phyloP scores from a whole-genome alignment of 257 asterid species.

The Cinchona pubescens region DNA sequence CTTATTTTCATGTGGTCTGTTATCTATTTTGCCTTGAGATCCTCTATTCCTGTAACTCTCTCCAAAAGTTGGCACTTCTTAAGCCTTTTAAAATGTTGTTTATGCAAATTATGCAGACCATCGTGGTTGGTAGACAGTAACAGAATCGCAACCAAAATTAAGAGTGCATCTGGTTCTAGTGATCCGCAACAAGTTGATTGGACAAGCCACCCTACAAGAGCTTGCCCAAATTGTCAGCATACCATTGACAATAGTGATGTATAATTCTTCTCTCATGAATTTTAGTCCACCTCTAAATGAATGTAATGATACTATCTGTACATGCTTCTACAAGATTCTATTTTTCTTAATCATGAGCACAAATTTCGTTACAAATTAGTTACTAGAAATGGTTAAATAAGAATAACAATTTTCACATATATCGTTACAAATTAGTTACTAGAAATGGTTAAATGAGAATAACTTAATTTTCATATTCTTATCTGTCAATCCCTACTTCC shows the following conservation, averaged over 20 bases:
- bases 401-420: neutral
- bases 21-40: neutral
- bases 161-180: conserved; percentile 65
- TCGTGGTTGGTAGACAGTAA: conserved; percentile 87
- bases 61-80: neutral
- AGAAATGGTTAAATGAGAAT: neutral
- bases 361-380: neutral
- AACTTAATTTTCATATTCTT: neutral
- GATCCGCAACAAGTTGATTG: conserved; percentile 54
- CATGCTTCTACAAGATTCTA: neutral
- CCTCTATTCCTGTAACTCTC: neutral
- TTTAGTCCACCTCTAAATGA: conserved; percentile 5
- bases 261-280: conserved; percentile 21
- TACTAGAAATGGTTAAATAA: neutral
- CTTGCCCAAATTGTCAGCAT: conserved; percentile 80
- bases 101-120: conserved; percentile 56
- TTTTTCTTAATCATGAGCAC: neutral
- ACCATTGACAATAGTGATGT: conserved; percentile 79
- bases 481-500: too few relatives aligned
- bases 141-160: conserved; percentile 83
- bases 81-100: too few relatives aligned
- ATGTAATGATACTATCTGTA: conserved; percentile 1
- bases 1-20: neutral
- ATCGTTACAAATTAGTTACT: neutral
- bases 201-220: conserved; percentile 84